phyloP scores from a whole-genome alignment of 352 stramenopile genomes.

The Thalassiosira sp. region DNA sequence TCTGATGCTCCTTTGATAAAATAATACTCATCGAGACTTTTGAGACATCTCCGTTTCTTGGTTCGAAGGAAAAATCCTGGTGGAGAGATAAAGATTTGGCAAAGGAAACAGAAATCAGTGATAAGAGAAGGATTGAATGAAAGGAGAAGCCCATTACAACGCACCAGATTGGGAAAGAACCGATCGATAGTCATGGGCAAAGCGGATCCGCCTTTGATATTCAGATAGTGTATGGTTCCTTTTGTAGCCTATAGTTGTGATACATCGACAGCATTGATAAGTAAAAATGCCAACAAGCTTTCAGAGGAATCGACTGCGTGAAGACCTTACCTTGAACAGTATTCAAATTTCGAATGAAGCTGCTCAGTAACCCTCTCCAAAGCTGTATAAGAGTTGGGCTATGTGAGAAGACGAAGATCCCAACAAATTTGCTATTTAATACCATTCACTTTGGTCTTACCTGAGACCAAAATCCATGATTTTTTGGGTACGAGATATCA shows the following conservation, averaged over 20 bases:
- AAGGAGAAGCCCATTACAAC: too few relatives aligned
- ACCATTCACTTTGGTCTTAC: too few relatives aligned
- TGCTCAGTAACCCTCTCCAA: not conserved
- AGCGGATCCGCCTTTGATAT: slow-evolving; percentile 17
- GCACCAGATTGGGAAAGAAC: not conserved
- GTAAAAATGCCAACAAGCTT: too few relatives aligned
- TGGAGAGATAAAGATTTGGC: not conserved
- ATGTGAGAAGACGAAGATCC: too few relatives aligned
- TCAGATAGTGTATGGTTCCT: slow-evolving; percentile 23
- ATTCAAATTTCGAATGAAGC: not conserved
- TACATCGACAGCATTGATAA: not conserved
- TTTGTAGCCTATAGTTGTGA: slow-evolving; percentile 3
- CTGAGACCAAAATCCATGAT: slow-evolving; percentile 4
- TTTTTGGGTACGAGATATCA: slow-evolving; percentile 18
- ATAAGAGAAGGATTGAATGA: too few relatives aligned
- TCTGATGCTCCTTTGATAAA: slow-evolving; percentile 28
- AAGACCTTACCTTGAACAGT: slow-evolving; percentile 19
- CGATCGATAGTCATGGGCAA: slow-evolving; percentile 12
- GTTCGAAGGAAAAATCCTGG: slow-evolving; percentile 8
- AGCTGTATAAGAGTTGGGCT: too few relatives aligned
- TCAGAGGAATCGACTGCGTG: too few relatives aligned
- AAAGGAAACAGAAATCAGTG: not conserved
- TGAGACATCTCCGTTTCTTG: slow-evolving; percentile 22
- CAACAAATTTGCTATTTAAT: too few relatives aligned
- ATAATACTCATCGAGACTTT: slow-evolving; percentile 43